Conservation (phyloP, 75 land plant genomes). For the Picea glauca region DNA sequence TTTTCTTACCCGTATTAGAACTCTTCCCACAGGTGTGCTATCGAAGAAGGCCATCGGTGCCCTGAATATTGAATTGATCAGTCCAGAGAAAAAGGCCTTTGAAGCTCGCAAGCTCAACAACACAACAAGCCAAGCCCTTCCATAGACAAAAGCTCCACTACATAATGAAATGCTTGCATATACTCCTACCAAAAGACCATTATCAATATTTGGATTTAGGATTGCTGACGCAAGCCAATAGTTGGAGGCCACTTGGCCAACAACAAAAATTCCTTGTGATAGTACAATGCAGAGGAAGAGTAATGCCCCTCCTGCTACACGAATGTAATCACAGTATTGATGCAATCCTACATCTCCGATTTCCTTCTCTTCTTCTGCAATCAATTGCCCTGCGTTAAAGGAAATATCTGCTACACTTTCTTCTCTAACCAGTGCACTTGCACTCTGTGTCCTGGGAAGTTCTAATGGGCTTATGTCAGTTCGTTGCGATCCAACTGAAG, state of each 20-base stretch:
- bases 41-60: constrained; percentile 91
- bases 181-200: constrained; percentile 38
- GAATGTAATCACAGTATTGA: constrained; percentile 49
- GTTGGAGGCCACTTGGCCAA: constrained; percentile 40
- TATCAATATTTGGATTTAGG: constrained; percentile 18
- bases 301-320: constrained; percentile 29
- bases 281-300: constrained; percentile 15
- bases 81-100: constrained; percentile 53
- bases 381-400: constrained; percentile 32
- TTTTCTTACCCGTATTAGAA: constrained; percentile 67
- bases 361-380: constrained; percentile 62
- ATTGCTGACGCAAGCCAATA: constrained; percentile 69
- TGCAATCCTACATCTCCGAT: constrained; percentile 58
- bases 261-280: constrained; percentile 42
- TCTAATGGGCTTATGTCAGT: neutral
- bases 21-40: constrained; percentile 74
- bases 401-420: constrained; percentile 25
- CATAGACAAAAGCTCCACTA: constrained; percentile 44
- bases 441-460: neutral
- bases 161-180: constrained; percentile 41
- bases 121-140: constrained; percentile 36
- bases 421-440: neutral
- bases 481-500: neutral
- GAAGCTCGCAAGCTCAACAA: constrained; percentile 61
- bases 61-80: constrained; percentile 54